phyloP scores from a whole-genome alignment of 768 basidiomycete species.

The Dacryopinax primogenitus region DNA sequence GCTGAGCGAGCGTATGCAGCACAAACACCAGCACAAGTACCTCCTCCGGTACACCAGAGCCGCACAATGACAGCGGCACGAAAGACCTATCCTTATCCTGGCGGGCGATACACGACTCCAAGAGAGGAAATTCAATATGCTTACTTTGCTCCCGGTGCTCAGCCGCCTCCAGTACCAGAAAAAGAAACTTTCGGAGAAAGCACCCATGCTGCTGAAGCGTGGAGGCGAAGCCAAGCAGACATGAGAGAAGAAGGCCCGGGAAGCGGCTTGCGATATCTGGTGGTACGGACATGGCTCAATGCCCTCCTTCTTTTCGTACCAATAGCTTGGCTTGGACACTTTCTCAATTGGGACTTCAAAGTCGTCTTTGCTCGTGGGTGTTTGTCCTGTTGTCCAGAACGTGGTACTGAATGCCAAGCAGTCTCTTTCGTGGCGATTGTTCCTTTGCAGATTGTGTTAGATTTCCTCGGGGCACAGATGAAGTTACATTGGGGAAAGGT shows the following conservation, averaged over 20 bases:
- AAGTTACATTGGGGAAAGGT: background rate
- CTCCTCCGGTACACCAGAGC: background rate
- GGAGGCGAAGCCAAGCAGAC: background rate
- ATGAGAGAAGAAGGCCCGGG: constrained; percentile 2
- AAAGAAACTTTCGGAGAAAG: background rate
- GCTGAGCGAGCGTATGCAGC: background rate
- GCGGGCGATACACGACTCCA: background rate
- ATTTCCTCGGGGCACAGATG: background rate
- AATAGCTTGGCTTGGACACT: background rate
- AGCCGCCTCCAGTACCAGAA: background rate
- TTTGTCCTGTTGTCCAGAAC: background rate
- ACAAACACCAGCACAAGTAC: background rate
- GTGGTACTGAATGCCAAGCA: background rate
- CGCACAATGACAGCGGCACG: background rate
- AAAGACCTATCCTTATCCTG: background rate
- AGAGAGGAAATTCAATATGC: background rate
- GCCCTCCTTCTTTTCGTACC: background rate
- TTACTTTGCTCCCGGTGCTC: background rate
- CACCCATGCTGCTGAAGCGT: background rate
- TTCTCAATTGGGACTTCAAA: background rate
- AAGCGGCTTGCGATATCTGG: constrained; percentile 5
- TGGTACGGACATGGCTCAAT: constrained; percentile 2
- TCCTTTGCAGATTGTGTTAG: background rate
- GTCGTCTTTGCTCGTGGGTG: background rate
- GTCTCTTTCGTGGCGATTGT: background rate